Conservation (phyloP, 2,329 filamentous ascomycete species). For the Metarhizium brunneum region DNA sequence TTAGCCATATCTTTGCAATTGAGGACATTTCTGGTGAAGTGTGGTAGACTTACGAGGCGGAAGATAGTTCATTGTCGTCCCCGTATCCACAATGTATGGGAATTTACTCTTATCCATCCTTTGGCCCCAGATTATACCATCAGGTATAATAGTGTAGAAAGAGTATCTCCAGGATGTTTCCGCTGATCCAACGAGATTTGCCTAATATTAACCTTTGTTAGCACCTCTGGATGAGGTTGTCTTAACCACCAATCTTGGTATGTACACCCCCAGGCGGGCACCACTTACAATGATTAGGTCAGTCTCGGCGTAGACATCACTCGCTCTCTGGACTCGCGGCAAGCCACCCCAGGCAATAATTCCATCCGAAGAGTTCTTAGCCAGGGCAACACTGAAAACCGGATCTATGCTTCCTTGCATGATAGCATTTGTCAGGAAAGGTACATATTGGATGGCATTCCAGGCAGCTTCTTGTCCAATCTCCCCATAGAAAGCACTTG, state of each 20-base stretch:
- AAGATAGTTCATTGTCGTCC: conserved; percentile 41
- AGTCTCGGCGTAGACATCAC: conserved; percentile 21
- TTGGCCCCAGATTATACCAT: conserved; percentile 35
- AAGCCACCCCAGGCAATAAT: conserved; percentile 38
- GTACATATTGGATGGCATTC: conserved; percentile 33
- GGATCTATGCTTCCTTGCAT: conserved; percentile 34
- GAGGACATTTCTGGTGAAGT: not conserved
- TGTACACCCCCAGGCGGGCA: not conserved
- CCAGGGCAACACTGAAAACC: conserved; percentile 38
- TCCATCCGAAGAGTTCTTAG: conserved; percentile 35
- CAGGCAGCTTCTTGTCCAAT: conserved; percentile 27
- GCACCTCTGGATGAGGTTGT: not conserved
- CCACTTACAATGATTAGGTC: conserved; percentile 36
- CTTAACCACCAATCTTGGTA: not conserved
- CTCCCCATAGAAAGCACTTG: conserved; percentile 35
- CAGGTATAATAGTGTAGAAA: conserved; percentile 43
- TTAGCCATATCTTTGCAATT: not conserved
- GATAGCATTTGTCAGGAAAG: conserved; percentile 39
- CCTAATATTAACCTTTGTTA: conserved; percentile 21
- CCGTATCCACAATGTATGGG: conserved; percentile 43
- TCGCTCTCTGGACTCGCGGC: conserved; percentile 25
- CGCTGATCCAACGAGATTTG: conserved; percentile 29
- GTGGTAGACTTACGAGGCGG: conserved; percentile 32
- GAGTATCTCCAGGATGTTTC: conserved; percentile 36
- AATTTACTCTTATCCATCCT: conserved; percentile 32